A percentile compares a stretch with the other conserved stretches of the same genome.
Evolutionary conservation across 2,329 filamentous ascomycete genomes (phyloP).

Genomic region (Dothidotthia symphoricarpi): DNA sequence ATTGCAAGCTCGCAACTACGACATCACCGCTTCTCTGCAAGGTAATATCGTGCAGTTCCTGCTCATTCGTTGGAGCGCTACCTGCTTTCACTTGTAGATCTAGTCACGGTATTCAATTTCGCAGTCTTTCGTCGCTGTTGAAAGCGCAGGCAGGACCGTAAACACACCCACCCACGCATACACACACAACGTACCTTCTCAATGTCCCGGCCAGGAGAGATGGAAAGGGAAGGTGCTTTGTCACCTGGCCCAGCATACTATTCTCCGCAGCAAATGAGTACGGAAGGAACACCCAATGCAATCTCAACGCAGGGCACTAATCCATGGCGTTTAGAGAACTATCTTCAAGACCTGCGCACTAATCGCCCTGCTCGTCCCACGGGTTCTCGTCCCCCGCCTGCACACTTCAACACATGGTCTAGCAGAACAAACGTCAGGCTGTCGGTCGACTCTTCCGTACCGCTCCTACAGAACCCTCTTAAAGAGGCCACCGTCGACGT

Average conservation of each 20-base stretch:
- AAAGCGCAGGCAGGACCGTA: conserved; percentile 19
- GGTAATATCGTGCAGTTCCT: conserved; percentile 11
- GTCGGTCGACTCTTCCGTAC: conserved; percentile 26
- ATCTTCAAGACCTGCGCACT: conserved; percentile 68
- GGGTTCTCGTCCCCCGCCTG: conserved; percentile 66
- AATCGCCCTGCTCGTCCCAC: conserved; percentile 67
- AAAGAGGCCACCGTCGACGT: conserved; percentile 25
- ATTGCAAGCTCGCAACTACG: conserved; percentile 25
- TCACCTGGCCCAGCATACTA: conserved; percentile 41
- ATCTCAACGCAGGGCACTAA: conserved; percentile 17
- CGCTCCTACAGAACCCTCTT: conserved; percentile 26
- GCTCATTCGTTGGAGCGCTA: conserved; percentile 5
- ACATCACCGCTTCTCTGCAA: conserved; percentile 31
- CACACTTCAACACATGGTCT: conserved; percentile 45
- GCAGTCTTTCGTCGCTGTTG: not conserved
- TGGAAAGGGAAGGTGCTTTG: conserved; percentile 38
- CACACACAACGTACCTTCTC: too few species aligned
- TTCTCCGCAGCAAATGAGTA: conserved; percentile 42
- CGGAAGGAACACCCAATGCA: conserved; percentile 6
- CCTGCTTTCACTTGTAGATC: not conserved
- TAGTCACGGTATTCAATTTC: not conserved
- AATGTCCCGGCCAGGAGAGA: conserved; percentile 32
- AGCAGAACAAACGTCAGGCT: conserved; percentile 25
- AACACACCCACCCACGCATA: conserved; percentile 13
- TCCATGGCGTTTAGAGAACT: conserved; percentile 56